A percentile compares a stretch with the other conserved stretches of the same genome.
phyloP scores from a whole-genome alignment of 306 rosid species.

The Sophora flavescens region DNA sequence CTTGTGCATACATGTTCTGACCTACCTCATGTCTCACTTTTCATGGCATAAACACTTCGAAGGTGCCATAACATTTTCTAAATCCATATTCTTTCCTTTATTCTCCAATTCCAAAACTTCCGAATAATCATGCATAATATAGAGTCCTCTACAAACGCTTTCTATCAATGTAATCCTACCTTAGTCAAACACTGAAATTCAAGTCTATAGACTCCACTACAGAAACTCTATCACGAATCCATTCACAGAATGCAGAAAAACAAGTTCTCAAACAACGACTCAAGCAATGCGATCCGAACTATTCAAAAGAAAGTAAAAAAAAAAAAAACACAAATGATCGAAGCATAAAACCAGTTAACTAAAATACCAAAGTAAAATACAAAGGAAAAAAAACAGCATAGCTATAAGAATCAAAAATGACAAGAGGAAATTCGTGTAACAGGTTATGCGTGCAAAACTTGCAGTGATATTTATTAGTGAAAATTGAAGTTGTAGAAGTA shows the following conservation, averaged over 20 bases:
- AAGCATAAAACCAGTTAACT: constrained; percentile 25
- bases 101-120: neutral
- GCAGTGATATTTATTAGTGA: neutral
- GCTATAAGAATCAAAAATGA: neutral
- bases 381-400: constrained; percentile 17
- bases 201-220: neutral
- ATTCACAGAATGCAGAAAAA: constrained; percentile 21
- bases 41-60: neutral
- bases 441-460: neutral
- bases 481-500: constrained; percentile 9
- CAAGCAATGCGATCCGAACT: constrained; percentile 44
- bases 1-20: constrained; percentile 11
- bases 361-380: neutral
- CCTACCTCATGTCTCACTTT: constrained; percentile 23
- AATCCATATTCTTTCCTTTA: constrained; percentile 13
- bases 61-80: neutral
- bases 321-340: neutral
- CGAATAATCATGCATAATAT: constrained; percentile 8
- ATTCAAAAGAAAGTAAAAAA: neutral
- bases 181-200: neutral
- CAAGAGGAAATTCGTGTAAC: constrained; percentile 4
- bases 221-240: constrained; percentile 38
- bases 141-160: constrained; percentile 16
- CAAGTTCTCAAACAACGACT: neutral
- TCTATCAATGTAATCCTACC: constrained; percentile 2